Base-by-base conservation (phyloP, 2,329 filamentous ascomycete genomes). In the Kalmusia sp. region DNA sequence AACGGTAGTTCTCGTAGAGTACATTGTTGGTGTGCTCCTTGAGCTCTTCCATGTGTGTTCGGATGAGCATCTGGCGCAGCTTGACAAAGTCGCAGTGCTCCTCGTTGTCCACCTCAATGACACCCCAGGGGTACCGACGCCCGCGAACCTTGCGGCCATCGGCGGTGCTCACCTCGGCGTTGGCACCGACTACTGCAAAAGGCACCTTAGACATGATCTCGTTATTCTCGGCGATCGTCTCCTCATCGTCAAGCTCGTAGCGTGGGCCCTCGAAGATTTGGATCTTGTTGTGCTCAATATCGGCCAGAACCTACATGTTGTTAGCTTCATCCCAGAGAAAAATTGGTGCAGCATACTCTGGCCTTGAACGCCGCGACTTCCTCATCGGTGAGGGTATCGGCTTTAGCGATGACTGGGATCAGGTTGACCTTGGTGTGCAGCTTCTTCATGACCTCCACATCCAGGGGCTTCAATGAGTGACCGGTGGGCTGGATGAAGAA, bases 171-270 rank as follows among this genome's bases (percentile, higher is more conserved):
- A 99, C 92, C 80, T 99, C 95, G 67, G 91, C 88, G 77, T 96
- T 98, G 66, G 95, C 93, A 81, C 95, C 95, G 60, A 99, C 95
- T 65, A 99, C 92, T 48, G 95, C 95, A 70, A 99, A 99, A 34
- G 95, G 95, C 54, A 99, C 93, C 86, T 98, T 98, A 76, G 93
- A 97, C 92, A 99, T 95, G 78, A 99, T 99, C 82, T 99, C 95
- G 78, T 96, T 95, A 85, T 99, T 99, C 85, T 99, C 95, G 22
- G 95, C 95, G 76, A 99, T 97, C 31, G 95, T 99, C 85, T 99
- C 95, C 80, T 99, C 95, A 65, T 99, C 95, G 72, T 99, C 95
- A 59, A 98, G 89, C 80, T 99, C 95, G 79, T 99, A 99, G 65
- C 93, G 91, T 62, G 95, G 95, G 6, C 95, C 95, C 79, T 99